Conservation (phyloP, 176 grass and related monocot genomes). For the Bothriochloa decipiens region DNA sequence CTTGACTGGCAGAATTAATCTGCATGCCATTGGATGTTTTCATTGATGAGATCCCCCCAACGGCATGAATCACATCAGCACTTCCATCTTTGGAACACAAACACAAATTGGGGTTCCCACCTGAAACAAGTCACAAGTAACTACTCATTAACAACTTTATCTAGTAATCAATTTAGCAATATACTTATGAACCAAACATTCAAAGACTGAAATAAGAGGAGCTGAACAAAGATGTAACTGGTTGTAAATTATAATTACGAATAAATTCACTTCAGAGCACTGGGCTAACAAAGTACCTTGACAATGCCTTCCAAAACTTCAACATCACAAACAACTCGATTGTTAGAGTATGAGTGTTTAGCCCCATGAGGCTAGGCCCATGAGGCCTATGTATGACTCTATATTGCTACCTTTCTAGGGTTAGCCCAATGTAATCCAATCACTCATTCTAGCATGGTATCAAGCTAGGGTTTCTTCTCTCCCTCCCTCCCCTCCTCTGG, state of each 20-base stretch:
- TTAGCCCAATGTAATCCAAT: too few species aligned
- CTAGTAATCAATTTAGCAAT: neutral
- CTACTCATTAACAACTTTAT: neutral
- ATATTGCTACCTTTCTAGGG: too few species aligned
- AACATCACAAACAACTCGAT: slow-evolving; percentile 74
- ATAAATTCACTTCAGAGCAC: neutral
- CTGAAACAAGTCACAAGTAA: slow-evolving; percentile 35
- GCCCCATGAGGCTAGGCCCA: too few species aligned
- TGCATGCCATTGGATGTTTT: slow-evolving; percentile 55
- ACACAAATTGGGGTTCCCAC: slow-evolving; percentile 76
- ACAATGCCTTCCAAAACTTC: slow-evolving; percentile 64
- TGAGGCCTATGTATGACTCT: too few species aligned
- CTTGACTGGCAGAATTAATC: slow-evolving; percentile 29
- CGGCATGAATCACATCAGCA: slow-evolving; percentile 48
- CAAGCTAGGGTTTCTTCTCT: too few species aligned
- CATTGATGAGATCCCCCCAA: slow-evolving; percentile 75
- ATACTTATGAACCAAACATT: neutral
- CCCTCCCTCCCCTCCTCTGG: too few species aligned
- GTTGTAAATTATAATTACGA: neutral
- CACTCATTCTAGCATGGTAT: too few species aligned
- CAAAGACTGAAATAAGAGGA: neutral
- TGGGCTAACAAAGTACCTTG: slow-evolving; percentile 47
- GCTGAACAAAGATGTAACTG: neutral
- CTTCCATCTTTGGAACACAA: slow-evolving; percentile 50
- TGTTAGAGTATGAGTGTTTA: too few species aligned